Base-by-base conservation (phyloP, 352 stramenopile genomes). In the Phytophthora agathidicida region DNA sequence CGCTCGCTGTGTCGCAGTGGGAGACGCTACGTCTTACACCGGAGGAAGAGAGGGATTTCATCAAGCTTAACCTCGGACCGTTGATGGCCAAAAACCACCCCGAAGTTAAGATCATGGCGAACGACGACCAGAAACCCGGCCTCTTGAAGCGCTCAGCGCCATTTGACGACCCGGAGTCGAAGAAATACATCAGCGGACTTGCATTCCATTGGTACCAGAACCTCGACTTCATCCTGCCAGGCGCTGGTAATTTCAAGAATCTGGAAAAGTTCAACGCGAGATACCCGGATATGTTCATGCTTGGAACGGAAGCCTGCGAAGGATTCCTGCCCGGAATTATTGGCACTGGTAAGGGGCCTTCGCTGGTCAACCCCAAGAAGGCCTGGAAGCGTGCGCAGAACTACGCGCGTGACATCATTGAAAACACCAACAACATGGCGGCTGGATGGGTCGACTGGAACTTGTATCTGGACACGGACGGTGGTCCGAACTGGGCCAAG, bases 371-470 rank as follows among this genome's bases (percentile, higher is more conserved):
- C 70, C 14, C 47, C 24, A 14, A 65, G 54, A 23, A 68, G 56
- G 20, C 52, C 64, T 94, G 85, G 83, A 60, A 74, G 23, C 77
- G 86, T 20, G 85, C 60, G 6, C 76, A 96, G 43, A 77, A 84
- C 50, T 91, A 94, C 44, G 79, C 70, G 17, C 83, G 86, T 31
- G 86, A 96, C 62, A 94, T 97, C 52, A 87, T 97, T 44, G 74
- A 84, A 44, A 83, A 96, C 60, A 41, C 94, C 7, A 80, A 76
- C 46, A 91, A 88, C 69, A 80, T 77, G 55, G 80, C 81, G 11
- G 49, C 62, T 5, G 85, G 85, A 3, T 97, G 86, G 86, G 86
- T 68, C 16, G 84, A 97, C 73, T 97, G 89, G 87, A 97, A 97
- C 61, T 42, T 96, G n/a, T 62, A 77, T 39, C 70, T 97, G 16